Evolutionary conservation across 257 asterid genomes (phyloP), one percentile per base, ranked within the genome.

Genomic region (Cinchona pubescens): DNA sequence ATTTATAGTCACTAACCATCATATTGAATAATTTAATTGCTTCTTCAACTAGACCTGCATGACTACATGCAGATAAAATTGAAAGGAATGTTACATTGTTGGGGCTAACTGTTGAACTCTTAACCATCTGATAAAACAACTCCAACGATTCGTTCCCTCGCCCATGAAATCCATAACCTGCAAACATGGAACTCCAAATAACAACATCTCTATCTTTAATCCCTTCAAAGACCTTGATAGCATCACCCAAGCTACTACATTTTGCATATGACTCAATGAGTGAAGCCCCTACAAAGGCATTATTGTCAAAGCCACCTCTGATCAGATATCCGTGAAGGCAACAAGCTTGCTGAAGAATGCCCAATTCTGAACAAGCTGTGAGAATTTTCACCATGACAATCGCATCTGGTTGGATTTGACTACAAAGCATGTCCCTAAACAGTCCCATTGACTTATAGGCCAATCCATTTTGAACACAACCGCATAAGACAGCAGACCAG

Each of bases 171-270:
- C 91, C 93, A 18, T 85, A 88, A 32, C 90, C 97, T 70, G 94
- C 85, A 63, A 93, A 69, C 96, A 91, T 90, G 3, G 94, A 81
- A 79, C 96, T 88, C 97, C 98, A 91, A 45, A 85, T 71, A 11
- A 90, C 91, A 29, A 91, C 82, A 58, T 91, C 98, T 82, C 76
- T 76, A 40, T 83, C 83, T 25, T 49, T 43, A 34, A 71, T 78
- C 62, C 71, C 79, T 1, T 51, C 38, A 40, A 91, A 93, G 74
- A 88, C 82, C 69, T 69, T 83, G 67, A 83, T 66, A 25, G 98
- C 86, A 45, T 79, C 82, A 10, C 79, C 85, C 82, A 93, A 83
- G 85, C 88, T 78, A 76, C 98, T 92, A 37, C 97, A 90, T 86
- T 93, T 91, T 53, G 97, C 88, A 15, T 93, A 90, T 1, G 89